Conservation (phyloP, 1,139 yeast genomes). For the Hemisphaericaspora lyxosophila region DNA sequence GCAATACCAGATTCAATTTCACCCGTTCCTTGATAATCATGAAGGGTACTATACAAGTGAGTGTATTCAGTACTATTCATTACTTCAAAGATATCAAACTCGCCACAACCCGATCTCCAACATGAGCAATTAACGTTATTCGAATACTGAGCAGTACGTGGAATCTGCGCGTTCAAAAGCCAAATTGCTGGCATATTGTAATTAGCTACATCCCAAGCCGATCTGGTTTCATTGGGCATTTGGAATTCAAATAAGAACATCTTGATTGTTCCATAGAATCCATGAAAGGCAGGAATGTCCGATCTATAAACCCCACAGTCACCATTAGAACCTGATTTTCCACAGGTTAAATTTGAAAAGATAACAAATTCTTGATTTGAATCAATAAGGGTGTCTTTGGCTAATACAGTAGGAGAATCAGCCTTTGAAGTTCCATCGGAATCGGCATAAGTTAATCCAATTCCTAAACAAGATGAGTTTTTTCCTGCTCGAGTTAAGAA, state of each 20-base stretch:
- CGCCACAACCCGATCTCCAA: constrained; percentile 98
- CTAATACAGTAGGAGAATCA: constrained; percentile 57
- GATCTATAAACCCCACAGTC: constrained; percentile 87
- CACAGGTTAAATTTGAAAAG: constrained; percentile 69
- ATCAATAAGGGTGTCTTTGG: constrained; percentile 55
- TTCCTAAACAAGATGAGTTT: constrained; percentile 73
- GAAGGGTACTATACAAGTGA: constrained; percentile 64
- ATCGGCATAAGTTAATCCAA: constrained; percentile 79
- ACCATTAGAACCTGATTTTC: constrained; percentile 40
- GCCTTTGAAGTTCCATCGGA: constrained; percentile 73
- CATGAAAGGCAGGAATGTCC: constrained; percentile 90
- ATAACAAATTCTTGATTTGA: constrained; percentile 79
- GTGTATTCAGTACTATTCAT: constrained; percentile 48
- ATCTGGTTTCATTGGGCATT: constrained; percentile 73
- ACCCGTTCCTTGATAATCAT: constrained; percentile 70
- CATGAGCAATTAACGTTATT: constrained; percentile 77
- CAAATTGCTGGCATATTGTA: constrained; percentile 96
- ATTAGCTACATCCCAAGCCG: constrained; percentile 42
- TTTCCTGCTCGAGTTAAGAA: constrained; percentile 85
- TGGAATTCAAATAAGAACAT: constrained; percentile 86
- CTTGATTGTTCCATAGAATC: constrained; percentile 76
- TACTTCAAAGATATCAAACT: constrained; percentile 84
- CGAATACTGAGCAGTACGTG: constrained; percentile 84
- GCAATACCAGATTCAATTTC: constrained; percentile 59
- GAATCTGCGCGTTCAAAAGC: constrained; percentile 91